These are phyloP conservation scores for Vicia faba DNA, from an alignment of 306 rosid genomes.

Conservation along the genomic window DNA sequence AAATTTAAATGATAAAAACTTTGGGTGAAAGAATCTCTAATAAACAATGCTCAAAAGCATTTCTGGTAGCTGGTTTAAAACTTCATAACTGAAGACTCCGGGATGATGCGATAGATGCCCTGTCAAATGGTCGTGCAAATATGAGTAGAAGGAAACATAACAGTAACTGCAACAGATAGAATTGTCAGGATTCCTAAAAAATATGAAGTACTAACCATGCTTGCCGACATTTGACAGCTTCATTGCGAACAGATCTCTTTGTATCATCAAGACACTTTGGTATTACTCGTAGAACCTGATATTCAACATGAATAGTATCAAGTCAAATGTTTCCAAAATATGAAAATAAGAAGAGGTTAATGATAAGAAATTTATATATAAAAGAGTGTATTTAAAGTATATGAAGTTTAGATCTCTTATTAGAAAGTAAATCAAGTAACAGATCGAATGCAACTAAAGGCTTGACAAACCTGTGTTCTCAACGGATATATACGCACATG, in stretches of 20 bases:
- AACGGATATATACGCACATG: conserved; percentile 76
- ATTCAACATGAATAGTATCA: conserved; percentile 19
- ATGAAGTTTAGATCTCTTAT: neutral
- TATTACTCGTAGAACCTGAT: conserved; percentile 63
- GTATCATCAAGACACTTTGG: conserved; percentile 71
- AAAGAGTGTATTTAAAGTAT: no score
- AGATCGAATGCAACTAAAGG: conserved; percentile 18
- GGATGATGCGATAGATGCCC: conserved; percentile 65
- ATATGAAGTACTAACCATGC: conserved; percentile 65
- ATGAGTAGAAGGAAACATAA: conserved; percentile 6
- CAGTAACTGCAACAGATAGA: neutral
- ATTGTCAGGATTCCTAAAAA: neutral
- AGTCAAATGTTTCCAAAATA: conserved; percentile 8
- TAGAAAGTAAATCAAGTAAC: neutral
- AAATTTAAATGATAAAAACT: neutral
- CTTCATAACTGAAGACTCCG: conserved; percentile 53
- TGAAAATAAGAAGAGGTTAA: conserved; percentile 7
- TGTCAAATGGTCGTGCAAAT: conserved; percentile 35
- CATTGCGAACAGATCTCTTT: conserved; percentile 79
- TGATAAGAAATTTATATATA: neutral
- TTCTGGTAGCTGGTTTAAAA: conserved; percentile 16
- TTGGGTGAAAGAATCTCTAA: conserved; percentile 1
- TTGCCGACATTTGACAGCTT: conserved; percentile 83
- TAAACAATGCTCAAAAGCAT: conserved; percentile 8
- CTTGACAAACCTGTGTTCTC: conserved; percentile 70